Conservation (phyloP, 2,329 filamentous ascomycete genomes). For the Trichoderma hamatum region DNA sequence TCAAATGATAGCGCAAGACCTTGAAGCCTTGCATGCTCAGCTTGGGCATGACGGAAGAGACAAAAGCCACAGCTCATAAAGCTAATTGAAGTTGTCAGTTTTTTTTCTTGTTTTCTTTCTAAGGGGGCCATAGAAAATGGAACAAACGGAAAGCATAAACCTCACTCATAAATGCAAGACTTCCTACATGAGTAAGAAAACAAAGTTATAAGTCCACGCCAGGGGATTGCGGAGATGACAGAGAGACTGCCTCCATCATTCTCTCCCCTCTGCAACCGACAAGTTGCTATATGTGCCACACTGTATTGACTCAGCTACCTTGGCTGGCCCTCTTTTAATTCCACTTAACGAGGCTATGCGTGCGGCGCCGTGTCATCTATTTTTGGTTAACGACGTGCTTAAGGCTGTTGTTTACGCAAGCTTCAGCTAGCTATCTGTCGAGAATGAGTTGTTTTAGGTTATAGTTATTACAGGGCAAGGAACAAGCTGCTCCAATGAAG, state of each 20-base stretch:
- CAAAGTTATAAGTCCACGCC: neutral
- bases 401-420: neutral
- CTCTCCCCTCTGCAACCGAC: neutral
- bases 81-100: neutral
- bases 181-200: neutral
- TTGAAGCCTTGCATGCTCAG: conserved; percentile 16
- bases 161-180: neutral
- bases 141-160: conserved; percentile 19
- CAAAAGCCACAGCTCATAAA: neutral
- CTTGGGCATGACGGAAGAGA: neutral
- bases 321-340: neutral
- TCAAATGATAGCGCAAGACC: conserved; percentile 17
- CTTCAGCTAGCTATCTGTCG: neutral
- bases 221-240: neutral
- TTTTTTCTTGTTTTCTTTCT: neutral
- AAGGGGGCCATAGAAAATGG: neutral
- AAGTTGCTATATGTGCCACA: neutral
- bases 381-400: neutral
- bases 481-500: neutral
- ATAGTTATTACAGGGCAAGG: neutral
- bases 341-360: conserved; percentile 19
- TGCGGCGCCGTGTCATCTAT: neutral
- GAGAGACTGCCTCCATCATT: neutral
- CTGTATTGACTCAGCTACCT: neutral
- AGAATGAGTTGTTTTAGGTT: neutral